phyloP scores from a whole-genome alignment of 805 yeast genomes.

The Yamadazyma nakazawae region DNA sequence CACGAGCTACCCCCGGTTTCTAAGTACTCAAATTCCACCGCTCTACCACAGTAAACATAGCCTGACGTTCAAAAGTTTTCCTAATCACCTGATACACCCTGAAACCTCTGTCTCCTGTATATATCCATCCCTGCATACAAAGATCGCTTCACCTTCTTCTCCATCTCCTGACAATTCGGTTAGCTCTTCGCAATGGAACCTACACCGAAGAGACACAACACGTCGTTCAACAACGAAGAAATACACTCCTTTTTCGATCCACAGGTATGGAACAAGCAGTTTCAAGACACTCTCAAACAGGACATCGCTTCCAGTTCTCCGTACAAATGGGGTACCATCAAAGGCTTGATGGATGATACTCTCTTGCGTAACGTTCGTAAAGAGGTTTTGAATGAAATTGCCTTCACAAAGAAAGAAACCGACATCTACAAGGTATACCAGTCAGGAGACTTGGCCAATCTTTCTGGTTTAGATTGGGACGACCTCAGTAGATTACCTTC shows the following conservation, averaged over 20 bases:
- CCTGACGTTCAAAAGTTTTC: too few relatives aligned
- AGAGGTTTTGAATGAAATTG: constrained; percentile 79
- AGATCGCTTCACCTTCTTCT: not conserved
- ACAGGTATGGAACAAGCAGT: constrained; percentile 45
- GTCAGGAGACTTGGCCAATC: constrained; percentile 87
- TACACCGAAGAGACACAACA: constrained; percentile 13
- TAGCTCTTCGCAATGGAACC: not conserved
- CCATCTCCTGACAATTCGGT: not conserved
- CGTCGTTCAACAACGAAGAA: constrained; percentile 27
- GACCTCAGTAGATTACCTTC: constrained; percentile 74
- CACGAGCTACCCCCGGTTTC: too few relatives aligned
- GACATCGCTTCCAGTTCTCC: constrained; percentile 63
- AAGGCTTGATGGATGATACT: constrained; percentile 68
- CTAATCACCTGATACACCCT: too few relatives aligned
- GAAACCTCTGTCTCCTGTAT: not conserved
- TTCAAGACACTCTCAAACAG: constrained; percentile 36
- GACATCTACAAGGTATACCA: constrained; percentile 92
- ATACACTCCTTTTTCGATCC: constrained; percentile 43
- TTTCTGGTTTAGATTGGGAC: constrained; percentile 77
- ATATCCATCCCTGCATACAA: not conserved
- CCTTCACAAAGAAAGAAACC: constrained; percentile 93
- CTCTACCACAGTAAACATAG: too few relatives aligned
- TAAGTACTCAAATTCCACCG: too few relatives aligned
- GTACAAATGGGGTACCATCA: constrained; percentile 85
- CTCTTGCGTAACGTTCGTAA: constrained; percentile 74